Conservation (phyloP, 2,329 filamentous ascomycete genomes). For the Raffaelea arxii region DNA sequence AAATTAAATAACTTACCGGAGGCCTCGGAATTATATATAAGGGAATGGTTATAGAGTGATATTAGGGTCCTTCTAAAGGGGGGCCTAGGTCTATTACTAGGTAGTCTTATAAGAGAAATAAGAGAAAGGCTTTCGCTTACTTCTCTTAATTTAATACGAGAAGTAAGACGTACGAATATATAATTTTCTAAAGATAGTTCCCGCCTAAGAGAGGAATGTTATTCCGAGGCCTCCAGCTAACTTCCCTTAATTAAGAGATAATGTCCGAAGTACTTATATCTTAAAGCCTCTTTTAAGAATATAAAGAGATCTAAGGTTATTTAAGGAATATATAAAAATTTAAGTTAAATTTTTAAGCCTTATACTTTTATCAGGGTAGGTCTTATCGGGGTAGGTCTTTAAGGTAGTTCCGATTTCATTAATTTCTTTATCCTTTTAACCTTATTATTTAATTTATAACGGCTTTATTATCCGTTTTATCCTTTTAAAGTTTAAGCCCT, state of each 20-base stretch:
- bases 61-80: background rate
- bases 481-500: background rate
- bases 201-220: background rate
- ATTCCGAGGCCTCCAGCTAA: too few species aligned
- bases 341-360: too few species aligned
- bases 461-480: background rate
- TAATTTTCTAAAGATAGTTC: background rate
- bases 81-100: background rate
- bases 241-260: too few species aligned
- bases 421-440: background rate
- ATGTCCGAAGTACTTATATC: too few species aligned
- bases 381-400: background rate
- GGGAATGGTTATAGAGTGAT: background rate
- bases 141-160: background rate
- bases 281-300: too few species aligned
- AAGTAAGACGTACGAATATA: background rate
- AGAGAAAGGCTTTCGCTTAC: background rate
- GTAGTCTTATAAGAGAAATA: background rate
- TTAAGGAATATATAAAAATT: too few species aligned
- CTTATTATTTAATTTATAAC: background rate
- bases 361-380: too few species aligned
- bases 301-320: too few species aligned
- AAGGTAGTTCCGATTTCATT: background rate
- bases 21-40: too few species aligned
- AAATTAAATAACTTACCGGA: too few species aligned